These are phyloP conservation scores for Cladosporium oxysporum DNA, from an alignment of 2,329 filamentous ascomycete species.

Conservation along the genomic window DNA sequence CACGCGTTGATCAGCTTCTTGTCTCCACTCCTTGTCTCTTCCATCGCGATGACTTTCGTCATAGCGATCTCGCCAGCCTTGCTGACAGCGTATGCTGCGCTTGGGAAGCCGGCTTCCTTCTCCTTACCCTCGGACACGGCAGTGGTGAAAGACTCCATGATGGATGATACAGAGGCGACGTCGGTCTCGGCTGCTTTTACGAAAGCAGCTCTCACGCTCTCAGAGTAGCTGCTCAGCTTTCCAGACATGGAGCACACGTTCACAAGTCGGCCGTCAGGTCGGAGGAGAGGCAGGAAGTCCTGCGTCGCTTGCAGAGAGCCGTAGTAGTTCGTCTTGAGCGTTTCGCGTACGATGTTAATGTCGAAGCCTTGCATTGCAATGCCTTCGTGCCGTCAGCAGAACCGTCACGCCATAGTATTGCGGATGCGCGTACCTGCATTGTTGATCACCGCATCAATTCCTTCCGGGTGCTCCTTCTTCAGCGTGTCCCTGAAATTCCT, in stretches of 20 bases:
- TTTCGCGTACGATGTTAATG: conserved; percentile 50
- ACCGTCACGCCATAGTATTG: neutral
- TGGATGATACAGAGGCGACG: conserved; percentile 44
- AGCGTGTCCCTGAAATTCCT: conserved; percentile 45
- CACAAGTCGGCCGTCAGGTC: conserved; percentile 48
- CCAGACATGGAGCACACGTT: conserved; percentile 53
- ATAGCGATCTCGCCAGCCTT: conserved; percentile 40
- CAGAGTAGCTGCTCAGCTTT: conserved; percentile 50
- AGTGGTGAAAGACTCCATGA: conserved; percentile 53
- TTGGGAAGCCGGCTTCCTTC: conserved; percentile 52
- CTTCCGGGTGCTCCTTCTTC: conserved; percentile 48
- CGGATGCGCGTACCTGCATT: conserved; percentile 45
- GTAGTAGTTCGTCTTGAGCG: conserved; percentile 56
- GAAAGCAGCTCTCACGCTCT: conserved; percentile 47
- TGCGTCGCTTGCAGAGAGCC: conserved; percentile 51
- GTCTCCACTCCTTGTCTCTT: conserved; percentile 30
- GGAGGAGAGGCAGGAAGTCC: conserved; percentile 50
- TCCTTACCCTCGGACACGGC: conserved; percentile 51
- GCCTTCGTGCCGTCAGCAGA: neutral
- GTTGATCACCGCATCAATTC: conserved; percentile 57
- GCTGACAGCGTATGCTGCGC: conserved; percentile 51
- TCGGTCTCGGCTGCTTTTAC: conserved; percentile 31
- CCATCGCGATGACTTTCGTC: conserved; percentile 38
- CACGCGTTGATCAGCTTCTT: conserved; percentile 39
- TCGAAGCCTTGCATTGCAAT: conserved; percentile 43